A percentile compares a stretch with the other conserved stretches of the same genome.
phyloP scores from a whole-genome alignment of 2,329 filamentous ascomycete species.

The Stemphylium beticola region DNA sequence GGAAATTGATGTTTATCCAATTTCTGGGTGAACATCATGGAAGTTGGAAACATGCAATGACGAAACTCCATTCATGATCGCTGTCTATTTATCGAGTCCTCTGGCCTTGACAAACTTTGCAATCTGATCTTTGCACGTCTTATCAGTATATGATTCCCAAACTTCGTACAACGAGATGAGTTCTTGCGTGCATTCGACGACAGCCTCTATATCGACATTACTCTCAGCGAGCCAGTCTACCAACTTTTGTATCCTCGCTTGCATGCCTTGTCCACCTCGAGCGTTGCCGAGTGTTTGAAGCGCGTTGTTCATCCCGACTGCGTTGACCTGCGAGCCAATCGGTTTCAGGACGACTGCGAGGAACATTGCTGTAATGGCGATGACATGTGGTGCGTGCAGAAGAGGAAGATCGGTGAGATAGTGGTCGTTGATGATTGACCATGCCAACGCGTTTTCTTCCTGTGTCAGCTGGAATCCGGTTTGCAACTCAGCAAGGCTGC shows the following conservation, averaged over 20 bases:
- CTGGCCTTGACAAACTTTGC: slow-evolving; percentile 67
- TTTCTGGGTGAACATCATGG: not conserved
- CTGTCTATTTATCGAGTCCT: slow-evolving; percentile 60
- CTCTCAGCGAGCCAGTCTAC: slow-evolving; percentile 86
- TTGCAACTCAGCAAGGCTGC: slow-evolving; percentile 75
- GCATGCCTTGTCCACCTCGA: slow-evolving; percentile 43
- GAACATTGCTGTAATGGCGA: slow-evolving; percentile 86
- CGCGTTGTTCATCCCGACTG: slow-evolving; percentile 48
- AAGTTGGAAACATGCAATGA: not conserved
- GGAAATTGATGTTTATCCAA: not conserved
- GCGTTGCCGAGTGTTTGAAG: slow-evolving; percentile 46
- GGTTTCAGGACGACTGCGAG: slow-evolving; percentile 83
- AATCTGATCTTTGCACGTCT: slow-evolving; percentile 68
- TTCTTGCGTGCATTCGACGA: slow-evolving; percentile 90
- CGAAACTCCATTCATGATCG: not conserved
- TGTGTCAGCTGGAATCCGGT: slow-evolving; percentile 72
- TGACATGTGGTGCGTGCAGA: slow-evolving; percentile 81
- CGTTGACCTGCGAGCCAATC: slow-evolving; percentile 55
- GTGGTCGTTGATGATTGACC: slow-evolving; percentile 87
- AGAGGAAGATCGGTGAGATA: slow-evolving; percentile 92
- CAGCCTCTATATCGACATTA: slow-evolving; percentile 79
- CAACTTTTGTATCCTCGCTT: slow-evolving; percentile 68
- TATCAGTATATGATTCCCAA: slow-evolving; percentile 71
- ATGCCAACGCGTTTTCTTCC: slow-evolving; percentile 79
- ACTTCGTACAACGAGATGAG: slow-evolving; percentile 86